These are phyloP conservation scores for Pyrenophora teres DNA, from an alignment of 2,329 filamentous ascomycete genomes.

Conservation along the genomic window DNA sequence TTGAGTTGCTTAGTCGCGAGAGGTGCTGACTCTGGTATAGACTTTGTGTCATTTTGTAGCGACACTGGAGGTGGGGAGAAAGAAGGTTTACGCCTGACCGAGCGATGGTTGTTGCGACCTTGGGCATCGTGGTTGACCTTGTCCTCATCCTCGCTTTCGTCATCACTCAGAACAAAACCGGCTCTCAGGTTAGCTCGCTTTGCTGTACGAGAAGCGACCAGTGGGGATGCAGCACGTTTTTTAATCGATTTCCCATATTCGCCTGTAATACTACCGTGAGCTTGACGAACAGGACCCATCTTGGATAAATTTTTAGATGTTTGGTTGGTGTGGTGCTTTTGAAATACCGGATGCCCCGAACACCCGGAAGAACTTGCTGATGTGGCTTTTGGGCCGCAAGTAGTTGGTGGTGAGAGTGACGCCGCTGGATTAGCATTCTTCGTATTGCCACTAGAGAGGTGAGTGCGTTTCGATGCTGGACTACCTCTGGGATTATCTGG, in stretches of 20 bases:
- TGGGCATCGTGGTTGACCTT: not conserved
- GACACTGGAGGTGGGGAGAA: too few species aligned
- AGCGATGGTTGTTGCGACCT: not conserved
- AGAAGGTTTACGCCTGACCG: not conserved
- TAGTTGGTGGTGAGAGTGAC: too few species aligned
- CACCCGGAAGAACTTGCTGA: too few species aligned
- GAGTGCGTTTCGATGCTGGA: too few species aligned
- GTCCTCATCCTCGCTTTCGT: constrained; percentile 5
- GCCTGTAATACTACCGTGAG: too few species aligned
- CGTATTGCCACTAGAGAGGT: too few species aligned
- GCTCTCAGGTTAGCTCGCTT: constrained; percentile 12
- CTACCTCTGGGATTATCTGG: too few species aligned
- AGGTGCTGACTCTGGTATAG: not conserved
- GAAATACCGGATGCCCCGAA: not conserved
- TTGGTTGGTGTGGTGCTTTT: not conserved
- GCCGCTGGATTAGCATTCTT: too few species aligned
- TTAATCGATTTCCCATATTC: not conserved
- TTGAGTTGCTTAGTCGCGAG: not conserved
- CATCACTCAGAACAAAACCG: constrained; percentile 18
- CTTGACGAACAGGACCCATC: not conserved
- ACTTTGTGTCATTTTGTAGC: not conserved
- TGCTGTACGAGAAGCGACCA: not conserved
- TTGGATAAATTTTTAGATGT: not conserved
- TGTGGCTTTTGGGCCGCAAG: too few species aligned
- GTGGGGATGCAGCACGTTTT: not conserved